These are phyloP conservation scores for Helichrysum umbraculigerum DNA, from an alignment of 129 eudicot genomes.

Conservation along the genomic window DNA sequence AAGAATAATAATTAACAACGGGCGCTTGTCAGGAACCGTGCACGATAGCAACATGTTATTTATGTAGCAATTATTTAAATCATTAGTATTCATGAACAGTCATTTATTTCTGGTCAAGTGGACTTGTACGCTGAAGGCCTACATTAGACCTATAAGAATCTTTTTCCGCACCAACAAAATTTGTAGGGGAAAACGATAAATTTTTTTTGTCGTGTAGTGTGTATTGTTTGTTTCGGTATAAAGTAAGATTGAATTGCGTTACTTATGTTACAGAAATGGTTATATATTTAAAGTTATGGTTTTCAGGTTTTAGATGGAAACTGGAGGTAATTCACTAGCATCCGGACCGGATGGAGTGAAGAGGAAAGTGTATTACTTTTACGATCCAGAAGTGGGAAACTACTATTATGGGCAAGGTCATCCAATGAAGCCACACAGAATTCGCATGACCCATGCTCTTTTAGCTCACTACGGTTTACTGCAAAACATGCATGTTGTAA, in stretches of 20 bases:
- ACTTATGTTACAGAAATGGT: neutral
- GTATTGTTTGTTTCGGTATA: neutral
- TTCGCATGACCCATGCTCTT: slow-evolving; percentile 85
- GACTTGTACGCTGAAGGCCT: neutral
- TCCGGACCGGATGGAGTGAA: slow-evolving; percentile 86
- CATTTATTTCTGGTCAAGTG: too few species aligned
- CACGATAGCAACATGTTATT: too few species aligned
- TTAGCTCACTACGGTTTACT: slow-evolving; percentile 70
- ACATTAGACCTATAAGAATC: neutral
- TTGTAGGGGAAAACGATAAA: neutral
- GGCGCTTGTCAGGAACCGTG: too few species aligned
- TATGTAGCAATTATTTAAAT: too few species aligned
- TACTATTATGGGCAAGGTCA: slow-evolving; percentile 94
- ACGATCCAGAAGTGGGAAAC: slow-evolving; percentile 85
- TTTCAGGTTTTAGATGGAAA: slow-evolving; percentile 46
- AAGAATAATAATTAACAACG: too few species aligned
- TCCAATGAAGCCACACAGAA: slow-evolving; percentile 97
- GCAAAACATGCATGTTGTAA: slow-evolving; percentile 65
- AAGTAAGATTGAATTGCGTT: neutral
- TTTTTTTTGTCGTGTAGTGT: neutral
- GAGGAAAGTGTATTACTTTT: slow-evolving; percentile 80
- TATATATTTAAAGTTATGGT: neutral
- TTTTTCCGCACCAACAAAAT: neutral
- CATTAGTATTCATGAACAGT: too few species aligned
- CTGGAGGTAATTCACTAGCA: slow-evolving; percentile 78